phyloP scores from a whole-genome alignment of 73 alveolate genomes.

The Strombidium stylifer region DNA sequence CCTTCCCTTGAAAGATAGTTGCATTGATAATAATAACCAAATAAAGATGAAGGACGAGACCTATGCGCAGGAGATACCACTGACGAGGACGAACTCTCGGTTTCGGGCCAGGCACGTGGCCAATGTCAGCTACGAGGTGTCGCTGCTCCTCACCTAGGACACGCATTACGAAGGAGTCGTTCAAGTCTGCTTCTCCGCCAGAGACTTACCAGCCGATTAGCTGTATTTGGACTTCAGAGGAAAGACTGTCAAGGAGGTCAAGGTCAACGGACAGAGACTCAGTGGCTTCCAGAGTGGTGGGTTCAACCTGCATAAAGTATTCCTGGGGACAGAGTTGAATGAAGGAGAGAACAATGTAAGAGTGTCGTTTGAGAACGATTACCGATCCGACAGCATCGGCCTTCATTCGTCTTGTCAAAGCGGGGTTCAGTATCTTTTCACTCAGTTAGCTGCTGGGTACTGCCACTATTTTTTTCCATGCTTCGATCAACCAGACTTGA shows the following conservation, averaged over 20 bases:
- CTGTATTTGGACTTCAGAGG: constrained; percentile 54
- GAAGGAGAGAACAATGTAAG: constrained; percentile 12
- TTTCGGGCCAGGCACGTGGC: too few species aligned
- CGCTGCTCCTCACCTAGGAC: too few species aligned
- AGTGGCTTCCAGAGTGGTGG: not conserved
- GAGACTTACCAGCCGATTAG: not conserved
- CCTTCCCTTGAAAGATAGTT: too few species aligned
- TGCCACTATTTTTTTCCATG: constrained; percentile 49
- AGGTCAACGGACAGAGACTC: constrained; percentile 28
- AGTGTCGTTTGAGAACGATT: constrained; percentile 13
- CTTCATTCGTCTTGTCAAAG: constrained; percentile 46
- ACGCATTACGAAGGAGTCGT: too few species aligned
- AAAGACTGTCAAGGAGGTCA: constrained; percentile 2
- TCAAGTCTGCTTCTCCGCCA: too few species aligned
- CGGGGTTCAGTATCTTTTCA: constrained; percentile 20
- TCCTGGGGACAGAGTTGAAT: too few species aligned
- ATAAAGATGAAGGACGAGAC: too few species aligned
- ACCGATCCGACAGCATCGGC: constrained; percentile 43
- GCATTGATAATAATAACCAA: too few species aligned
- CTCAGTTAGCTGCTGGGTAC: constrained; percentile 35
- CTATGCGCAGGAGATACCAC: too few species aligned
- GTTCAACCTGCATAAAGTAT: not conserved
- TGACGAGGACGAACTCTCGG: too few species aligned
- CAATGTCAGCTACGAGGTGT: too few species aligned
- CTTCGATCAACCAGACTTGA: constrained; percentile 50